Percentiles rank a stretch among this genome's conserved stretches.
Conservation (phyloP, 768 basidiomycete species). For the Xerocomus potaroensis region DNA sequence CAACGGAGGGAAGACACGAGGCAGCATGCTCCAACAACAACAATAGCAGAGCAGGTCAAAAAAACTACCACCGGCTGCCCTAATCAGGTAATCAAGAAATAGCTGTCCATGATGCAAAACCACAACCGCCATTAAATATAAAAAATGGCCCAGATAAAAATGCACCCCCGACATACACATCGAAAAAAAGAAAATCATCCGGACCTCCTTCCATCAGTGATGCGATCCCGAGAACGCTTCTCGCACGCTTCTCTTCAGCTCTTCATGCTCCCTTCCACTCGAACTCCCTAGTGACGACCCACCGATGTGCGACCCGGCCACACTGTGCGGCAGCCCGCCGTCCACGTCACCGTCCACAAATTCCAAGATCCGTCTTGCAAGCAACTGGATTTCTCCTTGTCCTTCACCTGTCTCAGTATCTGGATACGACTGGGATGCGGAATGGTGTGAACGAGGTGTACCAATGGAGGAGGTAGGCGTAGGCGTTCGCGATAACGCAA, state of each 20-base stretch:
- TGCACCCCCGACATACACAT: not conserved
- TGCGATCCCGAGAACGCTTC: conserved; percentile 74
- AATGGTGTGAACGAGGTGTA: conserved; percentile 67
- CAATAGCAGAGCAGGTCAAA: no score
- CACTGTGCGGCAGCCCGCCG: conserved; percentile 54
- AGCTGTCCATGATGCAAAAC: not conserved
- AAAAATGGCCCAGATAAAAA: conserved; percentile 2
- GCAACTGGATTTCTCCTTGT: conserved; percentile 84
- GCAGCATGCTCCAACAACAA: not conserved
- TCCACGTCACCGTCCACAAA: conserved; percentile 76
- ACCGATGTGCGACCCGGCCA: conserved; percentile 60
- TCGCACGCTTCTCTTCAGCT: conserved; percentile 74
- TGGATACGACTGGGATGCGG: conserved; percentile 67
- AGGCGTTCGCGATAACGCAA: conserved; percentile 67
- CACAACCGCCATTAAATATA: conserved; percentile 9
- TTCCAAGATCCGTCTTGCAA: conserved; percentile 82
- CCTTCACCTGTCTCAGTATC: conserved; percentile 86
- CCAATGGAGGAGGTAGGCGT: conserved; percentile 71
- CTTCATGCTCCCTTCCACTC: conserved; percentile 65
- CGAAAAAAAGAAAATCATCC: not conserved
- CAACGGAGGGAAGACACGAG: conserved; percentile 1
- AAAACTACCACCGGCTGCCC: no score
- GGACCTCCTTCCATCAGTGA: conserved; percentile 15
- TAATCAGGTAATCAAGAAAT: not conserved
- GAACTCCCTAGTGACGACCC: conserved; percentile 65